phyloP scores from a whole-genome alignment of 164 flowering plant genomes.

The Hamamelis virginiana region DNA sequence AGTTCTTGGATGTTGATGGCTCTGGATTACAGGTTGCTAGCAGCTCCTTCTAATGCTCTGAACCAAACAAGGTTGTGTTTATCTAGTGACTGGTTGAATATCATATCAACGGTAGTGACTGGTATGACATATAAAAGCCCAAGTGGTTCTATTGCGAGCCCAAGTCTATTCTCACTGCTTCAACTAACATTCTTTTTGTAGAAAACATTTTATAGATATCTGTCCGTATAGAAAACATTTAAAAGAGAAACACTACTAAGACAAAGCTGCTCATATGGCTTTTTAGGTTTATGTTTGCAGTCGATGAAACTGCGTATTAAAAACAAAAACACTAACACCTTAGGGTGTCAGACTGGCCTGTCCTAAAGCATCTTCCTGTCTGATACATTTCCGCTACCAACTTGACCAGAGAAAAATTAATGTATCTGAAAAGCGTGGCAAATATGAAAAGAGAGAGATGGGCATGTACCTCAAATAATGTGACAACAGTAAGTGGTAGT shows the following conservation, averaged over 20 bases:
- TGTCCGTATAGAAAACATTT: neutral
- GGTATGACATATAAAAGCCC: too few relatives aligned
- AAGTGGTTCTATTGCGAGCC: too few relatives aligned
- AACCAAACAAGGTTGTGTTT: too few relatives aligned
- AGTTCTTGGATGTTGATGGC: too few relatives aligned
- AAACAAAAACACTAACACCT: neutral
- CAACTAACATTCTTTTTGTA: too few relatives aligned
- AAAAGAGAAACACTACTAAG: neutral
- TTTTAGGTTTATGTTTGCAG: neutral
- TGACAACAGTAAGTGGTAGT: slow-evolving; percentile 15
- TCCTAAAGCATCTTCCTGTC: neutral
- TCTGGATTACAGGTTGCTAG: too few relatives aligned
- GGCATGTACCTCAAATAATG: slow-evolving; percentile 34
- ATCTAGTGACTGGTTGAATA: too few relatives aligned
- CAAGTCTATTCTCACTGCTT: too few relatives aligned
- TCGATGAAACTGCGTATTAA: neutral
- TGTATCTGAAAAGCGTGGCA: neutral
- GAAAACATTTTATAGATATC: too few relatives aligned
- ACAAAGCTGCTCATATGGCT: neutral
- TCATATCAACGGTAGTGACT: too few relatives aligned
- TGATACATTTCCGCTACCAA: neutral
- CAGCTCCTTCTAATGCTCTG: too few relatives aligned
- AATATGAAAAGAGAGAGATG: neutral
- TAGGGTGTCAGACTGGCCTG: neutral
- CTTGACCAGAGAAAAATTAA: neutral